These are phyloP conservation scores for Dentipellis fragilis DNA, from an alignment of 768 basidiomycete genomes.

Conservation along the genomic window DNA sequence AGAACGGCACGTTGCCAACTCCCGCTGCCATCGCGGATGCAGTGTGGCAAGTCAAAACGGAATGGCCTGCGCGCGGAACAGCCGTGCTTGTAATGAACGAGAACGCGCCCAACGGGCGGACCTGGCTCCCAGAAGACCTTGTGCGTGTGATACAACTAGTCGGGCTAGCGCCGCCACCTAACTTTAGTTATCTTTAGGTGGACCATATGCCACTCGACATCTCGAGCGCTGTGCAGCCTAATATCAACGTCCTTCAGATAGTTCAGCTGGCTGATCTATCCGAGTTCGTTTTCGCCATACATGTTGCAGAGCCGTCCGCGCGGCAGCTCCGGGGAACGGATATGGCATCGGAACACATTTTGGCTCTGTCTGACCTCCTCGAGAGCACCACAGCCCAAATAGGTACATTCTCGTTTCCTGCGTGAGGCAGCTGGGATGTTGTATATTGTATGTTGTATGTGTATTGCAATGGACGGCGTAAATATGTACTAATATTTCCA, in stretches of 20 bases:
- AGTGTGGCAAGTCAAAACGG: constrained; percentile 2
- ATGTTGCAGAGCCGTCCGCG: constrained; percentile 4
- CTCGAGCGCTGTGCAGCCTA: constrained; percentile 3
- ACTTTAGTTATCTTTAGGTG: constrained; percentile 1
- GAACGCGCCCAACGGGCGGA: constrained; percentile 3
- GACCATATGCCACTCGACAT: constrained; percentile 6
- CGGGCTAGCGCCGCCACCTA: background rate
- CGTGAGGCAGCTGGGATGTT: too few relatives aligned
- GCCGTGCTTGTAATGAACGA: constrained; percentile 7
- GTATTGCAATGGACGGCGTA: too few relatives aligned
- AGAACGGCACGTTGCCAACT: background rate
- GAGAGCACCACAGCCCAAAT: too few relatives aligned
- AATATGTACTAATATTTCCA: too few relatives aligned
- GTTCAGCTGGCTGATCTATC: constrained; percentile 7
- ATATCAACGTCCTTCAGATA: constrained; percentile 7
- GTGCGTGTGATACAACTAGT: background rate
- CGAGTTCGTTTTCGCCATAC: constrained; percentile 5
- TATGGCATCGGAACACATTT: too few relatives aligned
- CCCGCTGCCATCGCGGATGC: constrained; percentile 7
- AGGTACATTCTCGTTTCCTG: too few relatives aligned
- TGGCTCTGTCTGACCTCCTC: too few relatives aligned
- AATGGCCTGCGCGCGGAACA: constrained; percentile 9
- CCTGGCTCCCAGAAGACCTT: constrained; percentile 8
- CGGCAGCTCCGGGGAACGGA: background rate
- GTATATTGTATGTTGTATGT: too few relatives aligned